Evolutionary conservation across 371 early-diverging fungal genomes (phyloP).

Genomic region (Caulochytrium protostelioides): DNA sequence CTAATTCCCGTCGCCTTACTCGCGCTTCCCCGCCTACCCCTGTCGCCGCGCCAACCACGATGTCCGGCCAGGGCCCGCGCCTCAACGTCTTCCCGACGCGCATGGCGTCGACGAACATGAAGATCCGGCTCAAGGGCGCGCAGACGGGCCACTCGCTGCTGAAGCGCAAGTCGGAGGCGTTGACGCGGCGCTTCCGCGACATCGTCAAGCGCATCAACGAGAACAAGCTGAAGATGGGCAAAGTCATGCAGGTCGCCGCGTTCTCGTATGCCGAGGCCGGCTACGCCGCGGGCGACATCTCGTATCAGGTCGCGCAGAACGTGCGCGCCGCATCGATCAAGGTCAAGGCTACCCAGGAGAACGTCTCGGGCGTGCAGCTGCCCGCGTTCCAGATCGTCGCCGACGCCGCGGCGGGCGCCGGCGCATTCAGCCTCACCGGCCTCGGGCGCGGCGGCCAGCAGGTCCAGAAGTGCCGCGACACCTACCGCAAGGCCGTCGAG

Average conservation of each 20-base stretch:
- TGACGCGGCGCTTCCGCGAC: conserved; percentile 82
- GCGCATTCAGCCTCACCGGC: conserved; percentile 43
- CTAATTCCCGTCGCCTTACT: too few species aligned
- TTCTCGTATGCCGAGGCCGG: conserved; percentile 95
- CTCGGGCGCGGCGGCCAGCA: conserved; percentile 96
- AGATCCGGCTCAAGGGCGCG: conserved; percentile 88
- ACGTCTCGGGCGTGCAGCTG: conserved; percentile 90
- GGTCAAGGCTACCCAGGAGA: conserved; percentile 79
- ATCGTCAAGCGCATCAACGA: conserved; percentile 90
- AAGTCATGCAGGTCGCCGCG: conserved; percentile 89
- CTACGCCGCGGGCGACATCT: conserved; percentile 91
- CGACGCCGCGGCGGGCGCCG: conserved; percentile 61
- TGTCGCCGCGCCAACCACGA: conserved; percentile 4
- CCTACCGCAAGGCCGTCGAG: conserved; percentile 80
- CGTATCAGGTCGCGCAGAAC: conserved; percentile 84
- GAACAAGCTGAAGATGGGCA: conserved; percentile 80
- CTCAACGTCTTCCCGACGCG: conserved; percentile 69
- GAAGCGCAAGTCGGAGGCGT: conserved; percentile 94
- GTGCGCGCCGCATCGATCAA: conserved; percentile 73
- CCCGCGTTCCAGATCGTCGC: conserved; percentile 73
- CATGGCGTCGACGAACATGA: conserved; percentile 83
- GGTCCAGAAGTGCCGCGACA: conserved; percentile 78
- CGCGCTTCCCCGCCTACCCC: too few species aligned
- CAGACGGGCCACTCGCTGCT: conserved; percentile 95
- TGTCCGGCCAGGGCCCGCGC: conserved; percentile 44